These are phyloP conservation scores for Colletotrichum musae DNA, from an alignment of 2,329 filamentous ascomycete species.

Conservation along the genomic window DNA sequence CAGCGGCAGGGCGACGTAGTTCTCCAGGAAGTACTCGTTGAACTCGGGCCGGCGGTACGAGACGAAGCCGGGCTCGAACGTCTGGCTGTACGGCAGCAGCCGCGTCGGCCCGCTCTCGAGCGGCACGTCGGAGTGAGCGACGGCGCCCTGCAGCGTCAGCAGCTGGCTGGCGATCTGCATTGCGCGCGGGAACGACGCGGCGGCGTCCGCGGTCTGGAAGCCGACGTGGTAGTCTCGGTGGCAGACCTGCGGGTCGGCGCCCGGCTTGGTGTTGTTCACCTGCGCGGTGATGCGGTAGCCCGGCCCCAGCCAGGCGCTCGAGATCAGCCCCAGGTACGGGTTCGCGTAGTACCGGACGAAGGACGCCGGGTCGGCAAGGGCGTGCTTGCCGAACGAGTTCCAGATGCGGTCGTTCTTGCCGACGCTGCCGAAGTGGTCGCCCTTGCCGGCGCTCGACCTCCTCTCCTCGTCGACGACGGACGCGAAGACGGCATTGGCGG, in stretches of 20 bases:
- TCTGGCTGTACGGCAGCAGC: slow-evolving; percentile 73
- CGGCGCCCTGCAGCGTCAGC: slow-evolving; percentile 74
- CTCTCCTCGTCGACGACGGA: slow-evolving; percentile 64
- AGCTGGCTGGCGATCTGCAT: slow-evolving; percentile 69
- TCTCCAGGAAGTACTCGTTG: slow-evolving; percentile 65
- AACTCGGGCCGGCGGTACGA: slow-evolving; percentile 69
- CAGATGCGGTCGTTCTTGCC: slow-evolving; percentile 74
- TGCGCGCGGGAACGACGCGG: slow-evolving; percentile 63
- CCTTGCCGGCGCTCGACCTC: slow-evolving; percentile 54
- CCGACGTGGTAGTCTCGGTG: slow-evolving; percentile 77
- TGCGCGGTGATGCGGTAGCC: slow-evolving; percentile 73
- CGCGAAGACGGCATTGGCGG: slow-evolving; percentile 63
- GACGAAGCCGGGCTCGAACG: slow-evolving; percentile 70
- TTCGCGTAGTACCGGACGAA: slow-evolving; percentile 74
- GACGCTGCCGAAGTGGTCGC: slow-evolving; percentile 73
- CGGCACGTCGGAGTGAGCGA: slow-evolving; percentile 75
- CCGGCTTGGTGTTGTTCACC: slow-evolving; percentile 74
- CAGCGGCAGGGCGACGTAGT: slow-evolving; percentile 67
- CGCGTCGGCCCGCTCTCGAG: slow-evolving; percentile 71
- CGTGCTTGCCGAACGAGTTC: slow-evolving; percentile 77
- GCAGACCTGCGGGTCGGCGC: slow-evolving; percentile 68
- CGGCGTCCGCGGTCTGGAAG: slow-evolving; percentile 67
- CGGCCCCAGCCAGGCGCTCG: slow-evolving; percentile 71
- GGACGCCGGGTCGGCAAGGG: slow-evolving; percentile 62
- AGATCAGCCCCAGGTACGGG: slow-evolving; percentile 68